Percentiles rank a stretch among this genome's conserved stretches.
These are phyloP conservation scores for Leccinum obscurum DNA, from an alignment of 768 basidiomycete species.

Conservation along the genomic window DNA sequence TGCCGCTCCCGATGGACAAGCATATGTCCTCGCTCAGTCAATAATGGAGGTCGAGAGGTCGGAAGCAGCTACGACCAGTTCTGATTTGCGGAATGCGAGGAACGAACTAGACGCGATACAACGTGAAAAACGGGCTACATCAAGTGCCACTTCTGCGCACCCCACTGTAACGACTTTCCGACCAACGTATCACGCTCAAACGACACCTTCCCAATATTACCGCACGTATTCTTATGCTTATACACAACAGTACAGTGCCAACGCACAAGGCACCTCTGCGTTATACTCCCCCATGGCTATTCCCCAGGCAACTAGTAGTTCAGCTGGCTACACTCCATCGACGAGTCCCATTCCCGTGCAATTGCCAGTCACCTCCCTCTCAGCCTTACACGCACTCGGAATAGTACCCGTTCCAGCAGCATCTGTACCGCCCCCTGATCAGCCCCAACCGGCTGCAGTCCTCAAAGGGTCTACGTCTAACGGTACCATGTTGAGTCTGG, in stretches of 20 bases:
- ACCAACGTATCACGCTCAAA: constrained; percentile 36
- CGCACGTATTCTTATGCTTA: constrained; percentile 66
- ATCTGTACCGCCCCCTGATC: constrained; percentile 51
- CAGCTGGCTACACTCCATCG: constrained; percentile 32
- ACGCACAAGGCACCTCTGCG: constrained; percentile 23
- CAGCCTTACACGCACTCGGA: constrained; percentile 65
- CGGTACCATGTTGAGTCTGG: constrained; percentile 70
- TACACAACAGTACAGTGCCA: constrained; percentile 51
- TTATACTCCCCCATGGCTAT: constrained; percentile 32
- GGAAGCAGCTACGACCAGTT: constrained; percentile 55
- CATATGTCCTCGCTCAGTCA: constrained; percentile 61
- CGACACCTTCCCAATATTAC: constrained; percentile 56
- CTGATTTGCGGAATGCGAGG: constrained; percentile 61
- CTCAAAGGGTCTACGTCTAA: constrained; percentile 70
- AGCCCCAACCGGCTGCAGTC: constrained; percentile 74
- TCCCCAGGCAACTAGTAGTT: constrained; percentile 36
- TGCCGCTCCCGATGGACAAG: constrained; percentile 59
- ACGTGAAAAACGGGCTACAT: constrained; percentile 61
- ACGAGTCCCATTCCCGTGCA: constrained; percentile 58
- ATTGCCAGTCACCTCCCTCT: constrained; percentile 60
- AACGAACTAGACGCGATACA: constrained; percentile 67
- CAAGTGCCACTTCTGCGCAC: constrained; percentile 30
- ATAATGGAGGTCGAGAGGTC: constrained; percentile 66
- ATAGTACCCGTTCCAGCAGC: constrained; percentile 68
- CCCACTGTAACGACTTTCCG: constrained; percentile 39